Evolutionary conservation across 129 eudicot genomes (phyloP).

Genomic region (Flaveria brownii): DNA sequence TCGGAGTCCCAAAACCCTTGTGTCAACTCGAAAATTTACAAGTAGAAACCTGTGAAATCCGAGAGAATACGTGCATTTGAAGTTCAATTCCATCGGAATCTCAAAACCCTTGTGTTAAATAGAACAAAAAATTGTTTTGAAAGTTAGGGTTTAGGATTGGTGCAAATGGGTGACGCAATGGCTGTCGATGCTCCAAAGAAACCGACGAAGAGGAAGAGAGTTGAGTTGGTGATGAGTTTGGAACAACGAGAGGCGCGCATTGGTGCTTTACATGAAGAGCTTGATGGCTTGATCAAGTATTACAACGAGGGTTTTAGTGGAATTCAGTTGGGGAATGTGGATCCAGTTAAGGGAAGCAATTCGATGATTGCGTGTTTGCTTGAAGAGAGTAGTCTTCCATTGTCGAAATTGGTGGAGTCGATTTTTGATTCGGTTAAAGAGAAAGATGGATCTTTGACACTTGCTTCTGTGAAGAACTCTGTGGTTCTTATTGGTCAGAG

Average conservation of each 20-base stretch:
- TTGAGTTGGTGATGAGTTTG: conserved; percentile 16
- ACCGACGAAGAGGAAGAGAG: conserved; percentile 60
- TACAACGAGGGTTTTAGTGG: conserved; percentile 40
- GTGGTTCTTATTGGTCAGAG: conserved; percentile 79
- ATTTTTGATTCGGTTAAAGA: conserved; percentile 56
- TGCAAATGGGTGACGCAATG: neutral
- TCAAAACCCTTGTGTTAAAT: too few species aligned
- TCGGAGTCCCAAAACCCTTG: too few species aligned
- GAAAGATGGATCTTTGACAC: conserved; percentile 40
- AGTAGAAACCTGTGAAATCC: too few species aligned
- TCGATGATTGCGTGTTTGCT: conserved; percentile 64
- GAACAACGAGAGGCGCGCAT: conserved; percentile 52
- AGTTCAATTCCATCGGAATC: neutral
- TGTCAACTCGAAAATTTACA: too few species aligned
- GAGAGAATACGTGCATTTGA: neutral
- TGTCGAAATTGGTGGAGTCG: conserved; percentile 64
- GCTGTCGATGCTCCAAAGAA: conserved; percentile 33
- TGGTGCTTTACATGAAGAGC: conserved; percentile 41
- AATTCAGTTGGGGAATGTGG: neutral
- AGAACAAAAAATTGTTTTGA: neutral
- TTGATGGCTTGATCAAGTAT: conserved; percentile 49
- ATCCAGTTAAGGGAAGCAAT: conserved; percentile 25
- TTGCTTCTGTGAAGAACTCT: conserved; percentile 62
- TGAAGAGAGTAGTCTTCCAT: conserved; percentile 69
- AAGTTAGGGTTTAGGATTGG: neutral